phyloP scores from a whole-genome alignment of 768 basidiomycete genomes.

The Suillus tomentosus region DNA sequence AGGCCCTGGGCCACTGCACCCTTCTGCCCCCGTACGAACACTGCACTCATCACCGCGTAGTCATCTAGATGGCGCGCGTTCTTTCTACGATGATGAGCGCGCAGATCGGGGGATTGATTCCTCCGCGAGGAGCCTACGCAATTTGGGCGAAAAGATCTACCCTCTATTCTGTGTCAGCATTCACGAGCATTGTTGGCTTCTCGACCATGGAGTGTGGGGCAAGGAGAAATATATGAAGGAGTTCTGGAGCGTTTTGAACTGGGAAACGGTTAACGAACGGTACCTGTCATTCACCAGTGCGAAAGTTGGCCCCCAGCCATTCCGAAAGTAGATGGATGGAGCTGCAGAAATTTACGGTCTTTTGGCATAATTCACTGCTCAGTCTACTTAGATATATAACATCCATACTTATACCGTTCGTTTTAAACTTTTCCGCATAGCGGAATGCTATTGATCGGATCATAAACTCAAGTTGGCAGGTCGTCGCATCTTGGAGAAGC shows the following conservation, averaged over 20 bases:
- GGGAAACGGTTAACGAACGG: slow-evolving; percentile 54
- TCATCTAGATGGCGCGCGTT: slow-evolving; percentile 23
- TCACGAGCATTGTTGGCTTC: slow-evolving; percentile 88
- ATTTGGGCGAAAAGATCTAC: slow-evolving; percentile 57
- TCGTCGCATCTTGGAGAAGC: not conserved
- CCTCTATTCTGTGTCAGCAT: slow-evolving; percentile 80
- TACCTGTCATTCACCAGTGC: slow-evolving; percentile 28
- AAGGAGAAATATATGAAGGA: slow-evolving; percentile 82
- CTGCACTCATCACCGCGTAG: slow-evolving; percentile 29
- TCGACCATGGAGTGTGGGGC: slow-evolving; percentile 89
- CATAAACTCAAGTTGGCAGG: slow-evolving; percentile 32
- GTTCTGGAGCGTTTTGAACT: slow-evolving; percentile 85
- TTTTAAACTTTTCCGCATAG: slow-evolving; percentile 9
- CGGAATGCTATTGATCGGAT: slow-evolving; percentile 2
- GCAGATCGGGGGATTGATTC: slow-evolving; percentile 7
- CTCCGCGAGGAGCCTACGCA: slow-evolving; percentile 23
- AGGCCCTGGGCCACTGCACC: slow-evolving; percentile 29
- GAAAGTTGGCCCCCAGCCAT: not conserved
- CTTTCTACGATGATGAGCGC: slow-evolving; percentile 23
- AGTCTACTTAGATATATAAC: slow-evolving; percentile 16
- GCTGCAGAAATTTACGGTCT: slow-evolving; percentile 3
- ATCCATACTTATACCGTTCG: slow-evolving; percentile 18
- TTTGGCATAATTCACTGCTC: slow-evolving; percentile 26
- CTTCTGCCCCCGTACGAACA: slow-evolving; percentile 32
- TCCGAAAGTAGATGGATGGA: slow-evolving; percentile 10